Evolutionary conservation across 495 filamentous ascomycete genomes (phyloP).

Genomic region (Trichocladium uniseriatum): DNA sequence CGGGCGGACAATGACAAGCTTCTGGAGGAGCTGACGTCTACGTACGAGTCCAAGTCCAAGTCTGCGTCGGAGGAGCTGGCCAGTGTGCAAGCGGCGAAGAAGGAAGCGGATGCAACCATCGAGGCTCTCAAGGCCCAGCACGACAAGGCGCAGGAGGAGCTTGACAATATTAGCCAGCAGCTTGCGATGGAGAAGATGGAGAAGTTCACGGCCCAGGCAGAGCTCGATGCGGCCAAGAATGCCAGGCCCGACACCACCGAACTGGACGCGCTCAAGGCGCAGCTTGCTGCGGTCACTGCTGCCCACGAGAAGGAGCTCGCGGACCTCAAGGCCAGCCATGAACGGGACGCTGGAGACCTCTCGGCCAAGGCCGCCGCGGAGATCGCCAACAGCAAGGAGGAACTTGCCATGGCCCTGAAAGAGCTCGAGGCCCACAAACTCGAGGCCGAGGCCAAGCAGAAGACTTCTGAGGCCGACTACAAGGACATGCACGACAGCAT

Average conservation of each 20-base stretch:
- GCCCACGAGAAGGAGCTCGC: slow-evolving; percentile 16
- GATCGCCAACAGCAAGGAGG: slow-evolving; percentile 27
- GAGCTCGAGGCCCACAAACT: slow-evolving; percentile 38
- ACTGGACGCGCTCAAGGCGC: slow-evolving; percentile 30
- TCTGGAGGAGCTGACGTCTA: slow-evolving; percentile 34
- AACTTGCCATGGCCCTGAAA: slow-evolving; percentile 32
- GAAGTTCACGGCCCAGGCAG: slow-evolving; percentile 44
- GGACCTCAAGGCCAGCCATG: slow-evolving; percentile 29
- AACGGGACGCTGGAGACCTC: slow-evolving; percentile 25
- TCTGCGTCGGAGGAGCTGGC: slow-evolving; percentile 17
- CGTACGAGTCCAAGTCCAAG: slow-evolving; percentile 22
- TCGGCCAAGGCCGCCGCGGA: slow-evolving; percentile 29
- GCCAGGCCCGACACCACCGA: slow-evolving; percentile 45
- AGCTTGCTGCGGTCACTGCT: slow-evolving; percentile 24
- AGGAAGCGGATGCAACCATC: slow-evolving; percentile 14
- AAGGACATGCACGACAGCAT: slow-evolving; percentile 48
- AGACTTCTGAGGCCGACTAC: slow-evolving; percentile 44
- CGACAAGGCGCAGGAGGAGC: slow-evolving; percentile 32
- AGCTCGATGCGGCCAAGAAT: slow-evolving; percentile 42
- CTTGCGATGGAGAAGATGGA: slow-evolving; percentile 47
- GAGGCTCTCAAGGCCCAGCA: slow-evolving; percentile 26
- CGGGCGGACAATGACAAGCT: slow-evolving; percentile 33
- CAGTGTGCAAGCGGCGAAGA: slow-evolving; percentile 15
- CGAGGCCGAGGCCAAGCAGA: slow-evolving; percentile 32
- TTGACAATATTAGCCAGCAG: slow-evolving; percentile 36